phyloP scores from a whole-genome alignment of 2,329 filamentous ascomycete genomes.

The Neurospora sp. region DNA sequence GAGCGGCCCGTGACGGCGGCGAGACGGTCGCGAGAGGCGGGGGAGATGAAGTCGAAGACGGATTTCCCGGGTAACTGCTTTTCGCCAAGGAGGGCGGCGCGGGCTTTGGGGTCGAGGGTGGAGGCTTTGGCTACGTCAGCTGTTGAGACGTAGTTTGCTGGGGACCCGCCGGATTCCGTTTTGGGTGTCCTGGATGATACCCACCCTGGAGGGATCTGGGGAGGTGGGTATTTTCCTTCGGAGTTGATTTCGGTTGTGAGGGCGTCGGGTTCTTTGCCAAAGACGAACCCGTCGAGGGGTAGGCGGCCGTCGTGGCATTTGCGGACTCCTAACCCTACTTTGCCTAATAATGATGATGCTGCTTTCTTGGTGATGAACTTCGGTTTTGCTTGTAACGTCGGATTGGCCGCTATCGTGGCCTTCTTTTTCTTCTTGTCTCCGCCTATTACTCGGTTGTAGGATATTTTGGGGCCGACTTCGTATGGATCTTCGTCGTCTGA shows the following conservation, averaged over 20 bases:
- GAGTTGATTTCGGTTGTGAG: slow-evolving; percentile 34
- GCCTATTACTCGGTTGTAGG: slow-evolving; percentile 73
- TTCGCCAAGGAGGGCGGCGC: slow-evolving; percentile 76
- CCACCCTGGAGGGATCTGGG: slow-evolving; percentile 66
- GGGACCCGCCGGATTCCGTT: slow-evolving; percentile 15
- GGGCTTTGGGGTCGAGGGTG: slow-evolving; percentile 61
- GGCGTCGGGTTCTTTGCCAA: slow-evolving; percentile 46
- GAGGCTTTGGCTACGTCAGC: slow-evolving; percentile 72
- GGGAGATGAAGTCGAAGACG: slow-evolving; percentile 84
- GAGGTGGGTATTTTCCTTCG: slow-evolving; percentile 48
- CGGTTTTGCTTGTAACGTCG: slow-evolving; percentile 55
- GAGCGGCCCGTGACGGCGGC: slow-evolving; percentile 64
- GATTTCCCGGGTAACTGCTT: slow-evolving; percentile 79
- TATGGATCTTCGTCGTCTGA: slow-evolving; percentile 95
- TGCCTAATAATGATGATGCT: slow-evolving; percentile 19
- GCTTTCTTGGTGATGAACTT: slow-evolving; percentile 60
- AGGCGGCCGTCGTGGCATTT: slow-evolving; percentile 78
- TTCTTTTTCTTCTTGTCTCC: slow-evolving; percentile 72
- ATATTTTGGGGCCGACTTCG: slow-evolving; percentile 81
- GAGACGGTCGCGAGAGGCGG: slow-evolving; percentile 67
- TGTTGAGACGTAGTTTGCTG: slow-evolving; percentile 48
- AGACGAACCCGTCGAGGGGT: slow-evolving; percentile 70
- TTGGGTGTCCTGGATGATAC: slow-evolving; percentile 46
- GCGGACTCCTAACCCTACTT: slow-evolving; percentile 38
- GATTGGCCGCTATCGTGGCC: slow-evolving; percentile 48